Evolutionary conservation across 305 asterid genomes (phyloP).

Genomic region (Striga hermonthica): DNA sequence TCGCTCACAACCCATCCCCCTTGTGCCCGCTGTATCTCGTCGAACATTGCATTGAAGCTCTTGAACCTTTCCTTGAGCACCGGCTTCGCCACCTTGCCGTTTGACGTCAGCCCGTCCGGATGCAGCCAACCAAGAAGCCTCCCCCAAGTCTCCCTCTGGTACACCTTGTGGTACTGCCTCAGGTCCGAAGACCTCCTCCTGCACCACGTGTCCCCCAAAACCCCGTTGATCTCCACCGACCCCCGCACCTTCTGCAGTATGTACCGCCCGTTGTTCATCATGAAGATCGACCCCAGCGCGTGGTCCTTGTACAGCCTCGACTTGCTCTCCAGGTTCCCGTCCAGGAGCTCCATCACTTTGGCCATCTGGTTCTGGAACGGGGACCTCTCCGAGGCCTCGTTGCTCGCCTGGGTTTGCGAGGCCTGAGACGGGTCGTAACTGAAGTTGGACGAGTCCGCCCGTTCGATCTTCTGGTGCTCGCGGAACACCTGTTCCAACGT

Average conservation of each 20-base stretch:
- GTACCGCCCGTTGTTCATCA: slow-evolving; percentile 83
- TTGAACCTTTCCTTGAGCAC: slow-evolving; percentile 61
- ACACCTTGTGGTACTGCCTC: slow-evolving; percentile 60
- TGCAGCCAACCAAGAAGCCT: slow-evolving; percentile 55
- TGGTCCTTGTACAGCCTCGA: slow-evolving; percentile 63
- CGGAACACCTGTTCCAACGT: slow-evolving; percentile 76
- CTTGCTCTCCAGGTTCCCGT: slow-evolving; percentile 70
- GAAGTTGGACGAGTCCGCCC: background rate
- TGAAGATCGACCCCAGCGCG: slow-evolving; percentile 61
- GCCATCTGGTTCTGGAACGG: slow-evolving; percentile 40
- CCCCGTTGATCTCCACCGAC: slow-evolving; percentile 52
- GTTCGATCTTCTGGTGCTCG: slow-evolving; percentile 21
- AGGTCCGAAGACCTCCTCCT: slow-evolving; percentile 57
- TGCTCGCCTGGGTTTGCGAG: too few relatives aligned
- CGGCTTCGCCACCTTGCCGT: slow-evolving; percentile 22
- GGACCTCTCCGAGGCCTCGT: background rate
- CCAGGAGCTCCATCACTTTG: slow-evolving; percentile 78
- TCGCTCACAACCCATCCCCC: slow-evolving; percentile 59
- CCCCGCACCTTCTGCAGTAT: slow-evolving; percentile 75
- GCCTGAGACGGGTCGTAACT: background rate
- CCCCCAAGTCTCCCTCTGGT: slow-evolving; percentile 72
- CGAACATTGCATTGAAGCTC: slow-evolving; percentile 62
- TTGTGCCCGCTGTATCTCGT: slow-evolving; percentile 52
- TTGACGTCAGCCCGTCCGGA: slow-evolving; percentile 54
- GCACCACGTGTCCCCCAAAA: slow-evolving; percentile 74